A percentile compares a stretch with the other conserved stretches of the same genome.
These are phyloP conservation scores for Durio zibethinus DNA, from an alignment of 345 rosid genomes.

Conservation along the genomic window DNA sequence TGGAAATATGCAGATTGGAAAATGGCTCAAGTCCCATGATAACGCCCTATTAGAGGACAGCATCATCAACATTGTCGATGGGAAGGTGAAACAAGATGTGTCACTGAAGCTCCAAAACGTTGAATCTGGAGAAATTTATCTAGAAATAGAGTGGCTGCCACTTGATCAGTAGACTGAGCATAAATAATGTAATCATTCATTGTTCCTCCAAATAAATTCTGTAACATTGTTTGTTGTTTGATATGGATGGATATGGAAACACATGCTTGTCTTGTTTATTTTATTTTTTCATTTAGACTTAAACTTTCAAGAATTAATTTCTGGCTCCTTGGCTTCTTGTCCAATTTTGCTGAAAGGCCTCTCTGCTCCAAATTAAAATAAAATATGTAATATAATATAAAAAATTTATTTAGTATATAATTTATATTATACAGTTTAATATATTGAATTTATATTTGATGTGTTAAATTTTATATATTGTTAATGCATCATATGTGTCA, in stretches of 20 bases:
- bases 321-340: neutral
- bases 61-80: constrained; percentile 77
- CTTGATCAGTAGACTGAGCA: constrained; percentile 43
- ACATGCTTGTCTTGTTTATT: neutral
- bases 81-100: constrained; percentile 81
- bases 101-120: constrained; percentile 87
- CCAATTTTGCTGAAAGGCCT: neutral
- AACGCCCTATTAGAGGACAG: constrained; percentile 89
- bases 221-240: neutral
- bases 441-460: too few relatives aligned
- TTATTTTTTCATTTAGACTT: neutral
- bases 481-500: too few relatives aligned
- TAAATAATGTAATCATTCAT: neutral
- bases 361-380: too few relatives aligned
- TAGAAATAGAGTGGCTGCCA: constrained; percentile 76
- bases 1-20: constrained; percentile 92
- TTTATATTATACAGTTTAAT: too few relatives aligned
- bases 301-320: neutral
- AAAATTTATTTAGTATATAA: too few relatives aligned
- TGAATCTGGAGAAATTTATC: constrained; percentile 77
- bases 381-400: too few relatives aligned
- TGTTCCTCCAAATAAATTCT: constrained; percentile 7
- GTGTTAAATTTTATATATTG: too few relatives aligned
- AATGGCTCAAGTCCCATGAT: constrained; percentile 83
- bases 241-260: neutral